Percentiles rank a stretch among this genome's conserved stretches.
These are phyloP conservation scores for Truncatella angustata DNA, from an alignment of 2,329 filamentous ascomycete genomes.

Conservation along the genomic window DNA sequence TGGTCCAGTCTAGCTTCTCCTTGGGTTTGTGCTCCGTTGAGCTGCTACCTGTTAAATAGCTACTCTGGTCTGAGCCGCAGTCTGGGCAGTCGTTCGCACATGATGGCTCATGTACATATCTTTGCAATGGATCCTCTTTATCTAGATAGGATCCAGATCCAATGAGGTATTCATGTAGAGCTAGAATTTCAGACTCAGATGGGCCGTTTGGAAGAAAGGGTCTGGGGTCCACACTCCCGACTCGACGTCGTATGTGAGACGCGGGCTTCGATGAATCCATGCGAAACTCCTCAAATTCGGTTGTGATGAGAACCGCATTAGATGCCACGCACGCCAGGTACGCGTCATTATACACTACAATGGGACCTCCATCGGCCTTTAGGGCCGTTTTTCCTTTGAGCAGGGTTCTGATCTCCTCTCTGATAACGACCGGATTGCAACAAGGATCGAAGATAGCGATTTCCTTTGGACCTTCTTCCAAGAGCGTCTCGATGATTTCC, in stretches of 20 bases:
- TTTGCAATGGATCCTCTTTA: constrained; percentile 41
- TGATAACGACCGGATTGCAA: constrained; percentile 50
- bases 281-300: constrained; percentile 49
- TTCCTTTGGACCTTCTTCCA: background rate
- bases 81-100: constrained; percentile 34
- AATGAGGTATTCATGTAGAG: constrained; percentile 47
- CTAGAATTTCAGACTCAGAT: constrained; percentile 44
- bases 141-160: constrained; percentile 20
- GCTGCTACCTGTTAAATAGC: constrained; percentile 25
- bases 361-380: constrained; percentile 38
- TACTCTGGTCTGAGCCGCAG: constrained; percentile 41
- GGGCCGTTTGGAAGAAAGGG: constrained; percentile 38
- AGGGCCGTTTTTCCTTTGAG: constrained; percentile 31
- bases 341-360: constrained; percentile 46
- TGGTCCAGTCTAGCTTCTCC: background rate
- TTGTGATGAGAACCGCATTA: constrained; percentile 53
- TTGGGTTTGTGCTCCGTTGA: background rate
- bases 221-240: constrained; percentile 42
- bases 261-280: background rate
- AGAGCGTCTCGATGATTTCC: background rate
- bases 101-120: constrained; percentile 30
- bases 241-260: background rate
- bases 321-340: constrained; percentile 49
- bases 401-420: constrained; percentile 47
- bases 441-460: background rate